These are phyloP conservation scores for Erodium maritimum DNA, from an alignment of 345 rosid species.

Conservation along the genomic window DNA sequence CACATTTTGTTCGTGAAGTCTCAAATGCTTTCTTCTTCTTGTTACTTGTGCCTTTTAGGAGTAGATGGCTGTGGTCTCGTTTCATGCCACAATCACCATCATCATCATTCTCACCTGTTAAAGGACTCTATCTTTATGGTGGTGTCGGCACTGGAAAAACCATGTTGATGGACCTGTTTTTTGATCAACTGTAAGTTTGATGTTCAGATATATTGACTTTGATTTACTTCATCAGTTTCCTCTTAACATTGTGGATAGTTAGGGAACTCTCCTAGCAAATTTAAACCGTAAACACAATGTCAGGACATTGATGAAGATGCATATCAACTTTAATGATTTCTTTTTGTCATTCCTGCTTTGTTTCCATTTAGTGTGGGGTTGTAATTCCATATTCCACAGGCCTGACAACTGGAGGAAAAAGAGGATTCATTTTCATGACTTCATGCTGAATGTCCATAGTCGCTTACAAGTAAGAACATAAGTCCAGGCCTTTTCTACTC, in stretches of 20 bases:
- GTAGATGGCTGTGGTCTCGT: slow-evolving; percentile 94
- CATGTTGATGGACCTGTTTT: slow-evolving; percentile 97
- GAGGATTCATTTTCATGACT: slow-evolving; percentile 97
- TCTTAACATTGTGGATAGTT: neutral
- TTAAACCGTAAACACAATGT: neutral
- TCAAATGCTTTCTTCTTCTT: neutral
- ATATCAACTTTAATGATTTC: neutral
- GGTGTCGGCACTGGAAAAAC: slow-evolving; percentile 99
- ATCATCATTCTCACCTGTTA: slow-evolving; percentile 62
- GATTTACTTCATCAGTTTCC: neutral
- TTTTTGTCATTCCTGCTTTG: neutral
- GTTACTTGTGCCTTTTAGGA: slow-evolving; percentile 34
- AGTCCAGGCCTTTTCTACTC: neutral
- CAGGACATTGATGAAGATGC: neutral
- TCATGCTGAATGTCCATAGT: slow-evolving; percentile 92
- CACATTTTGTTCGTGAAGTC: neutral
- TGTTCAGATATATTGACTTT: slow-evolving; percentile 1
- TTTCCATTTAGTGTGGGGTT: slow-evolving; percentile 4
- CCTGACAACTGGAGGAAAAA: slow-evolving; percentile 85
- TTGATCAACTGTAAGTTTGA: slow-evolving; percentile 58
- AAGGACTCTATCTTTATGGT: slow-evolving; percentile 86
- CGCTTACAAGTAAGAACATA: slow-evolving; percentile 60
- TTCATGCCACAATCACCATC: slow-evolving; percentile 60
- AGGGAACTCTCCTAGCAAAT: neutral
- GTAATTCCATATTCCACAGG: slow-evolving; percentile 28